A percentile compares a stretch with the other conserved stretches of the same genome.
Conservation (phyloP, 129 eudicot species). For the Centrapalus pauciflorus region DNA sequence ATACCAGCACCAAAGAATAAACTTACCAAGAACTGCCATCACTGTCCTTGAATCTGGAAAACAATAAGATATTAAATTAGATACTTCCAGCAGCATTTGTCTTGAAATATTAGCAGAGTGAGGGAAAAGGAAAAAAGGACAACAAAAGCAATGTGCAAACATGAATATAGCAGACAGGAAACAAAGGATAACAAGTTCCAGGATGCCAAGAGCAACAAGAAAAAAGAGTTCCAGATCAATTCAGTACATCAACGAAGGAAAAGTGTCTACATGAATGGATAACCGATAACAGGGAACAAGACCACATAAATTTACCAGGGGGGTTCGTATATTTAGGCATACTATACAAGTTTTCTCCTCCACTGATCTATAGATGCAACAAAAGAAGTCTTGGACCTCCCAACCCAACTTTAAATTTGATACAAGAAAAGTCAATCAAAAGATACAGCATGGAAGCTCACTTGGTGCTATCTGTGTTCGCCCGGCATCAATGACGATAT, state of each 20-base stretch:
- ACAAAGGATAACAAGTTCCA: not conserved
- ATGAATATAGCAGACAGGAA: not conserved
- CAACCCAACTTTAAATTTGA: not conserved
- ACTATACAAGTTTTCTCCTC: not conserved
- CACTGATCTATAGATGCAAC: not conserved
- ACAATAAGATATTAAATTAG: not conserved
- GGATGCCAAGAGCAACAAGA: not conserved
- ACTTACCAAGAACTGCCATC: conserved; percentile 93
- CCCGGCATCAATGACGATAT: conserved; percentile 91
- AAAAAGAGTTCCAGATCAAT: not conserved
- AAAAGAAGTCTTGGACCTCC: not conserved
- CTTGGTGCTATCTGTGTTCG: conserved; percentile 99
- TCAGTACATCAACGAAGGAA: not conserved
- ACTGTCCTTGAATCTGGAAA: conserved; percentile 94
- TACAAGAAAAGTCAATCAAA: no score
- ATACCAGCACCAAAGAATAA: not conserved
- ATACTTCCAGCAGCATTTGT: not conserved
- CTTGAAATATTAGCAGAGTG: no score
- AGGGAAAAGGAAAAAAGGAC: not conserved
- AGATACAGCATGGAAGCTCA: conserved; percentile 36
- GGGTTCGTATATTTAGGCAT: no score
- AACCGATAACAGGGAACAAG: no score
- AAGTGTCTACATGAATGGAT: no score
- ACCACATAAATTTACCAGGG: not conserved
- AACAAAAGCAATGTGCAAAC: not conserved